Base-by-base conservation (phyloP, 768 basidiomycete species). In the Pholiota molesta region DNA sequence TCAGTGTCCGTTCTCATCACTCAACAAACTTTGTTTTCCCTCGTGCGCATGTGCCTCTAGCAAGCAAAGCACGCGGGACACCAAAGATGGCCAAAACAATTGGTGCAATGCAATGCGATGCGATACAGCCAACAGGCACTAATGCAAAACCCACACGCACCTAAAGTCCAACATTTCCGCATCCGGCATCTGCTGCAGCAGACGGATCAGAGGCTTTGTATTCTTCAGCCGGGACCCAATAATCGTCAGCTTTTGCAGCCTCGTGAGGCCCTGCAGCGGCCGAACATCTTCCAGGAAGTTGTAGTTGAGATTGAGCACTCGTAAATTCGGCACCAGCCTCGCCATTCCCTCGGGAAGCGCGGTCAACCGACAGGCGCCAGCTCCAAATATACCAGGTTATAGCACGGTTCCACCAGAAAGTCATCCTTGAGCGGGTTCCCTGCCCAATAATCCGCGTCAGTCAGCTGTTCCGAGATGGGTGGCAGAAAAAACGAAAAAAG, bases 221-320 rank as follows among this genome's bases (percentile, higher is more conserved):
- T 85, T 87, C 75, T 86, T 86, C 70, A 98, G 71, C 68, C 95
- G 83, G 66, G 85, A 89, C 60, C 95, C 97, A 67, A 99, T 91
- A 60, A 95, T 83, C 47, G 87, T 94, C 69, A 99, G 76, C 80
- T 93, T 95, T 66, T 86, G 84, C 75, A 99, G 76, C 70, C 93
- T 79, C 62, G 75, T 79, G 63, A 98, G 81, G 13, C 92, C 94
- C 55, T 83, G 83, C 60, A 99, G 79, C 54, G 79, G 75, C 65
- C 82, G 74, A 57, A 86, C 76, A 69, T 92, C 88, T 68, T 95
- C 87, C 73, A 99, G 72, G 75, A 96, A 98, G 75, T 99, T 99
- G 81, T 97, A 97, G 81, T 99, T 97, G 66, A 98, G 85, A 80
- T 98, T 98, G 76, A 99, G 79, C 62, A 89, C 89, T 58, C 95